Evolutionary conservation across 345 rosid species (phyloP), one percentile per base, ranked within the genome.

Genomic region (Hypericum androsaemum): DNA sequence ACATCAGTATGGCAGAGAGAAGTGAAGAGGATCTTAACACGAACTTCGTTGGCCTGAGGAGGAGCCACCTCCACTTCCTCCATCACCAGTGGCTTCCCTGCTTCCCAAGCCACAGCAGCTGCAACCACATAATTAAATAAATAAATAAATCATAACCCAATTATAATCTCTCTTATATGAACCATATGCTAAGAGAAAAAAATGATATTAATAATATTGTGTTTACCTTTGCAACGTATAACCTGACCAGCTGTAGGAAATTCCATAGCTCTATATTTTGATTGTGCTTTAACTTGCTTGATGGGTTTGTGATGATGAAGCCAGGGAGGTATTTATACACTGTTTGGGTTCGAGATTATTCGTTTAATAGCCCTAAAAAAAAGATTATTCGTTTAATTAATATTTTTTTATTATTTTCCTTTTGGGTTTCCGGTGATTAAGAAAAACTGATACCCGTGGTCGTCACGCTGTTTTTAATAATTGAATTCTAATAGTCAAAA

Each of bases 71-170:
- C 95, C 38, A 85, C 81, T 64, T 85, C 83, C 63, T 88, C 87
- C 10, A 88, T 80, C 43, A 72, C 84, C 38, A 88, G 71, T 13
- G 95, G 97, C 79, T 85, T 88, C 64, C 82, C 95, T 0, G 97
- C 81, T 64, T 88, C 97, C 97, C 97, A 88, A 37, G 92, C 83
- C 38, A 88, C 88, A 6, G 90, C 95, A 41, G 95, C 95, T 88
- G 37, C 64, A 57, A 62, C 35, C 51, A 56, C 64, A 12, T 55
- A 48, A 28, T 57, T 53, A 12, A 43, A 39, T 38, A 39, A 63
- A 35, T 6, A 32, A 44, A 36, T 32, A 40, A 60, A 66, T 8
- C 7, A 49, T 13, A 22, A 6, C 12, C 47, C 12, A 7, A 43
- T 43, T n/a, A 43, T 43, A 37, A 10, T 41, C 3, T 32, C 46